phyloP scores from a whole-genome alignment of 2,329 filamentous ascomycete species.

The Kalmusia sp. region DNA sequence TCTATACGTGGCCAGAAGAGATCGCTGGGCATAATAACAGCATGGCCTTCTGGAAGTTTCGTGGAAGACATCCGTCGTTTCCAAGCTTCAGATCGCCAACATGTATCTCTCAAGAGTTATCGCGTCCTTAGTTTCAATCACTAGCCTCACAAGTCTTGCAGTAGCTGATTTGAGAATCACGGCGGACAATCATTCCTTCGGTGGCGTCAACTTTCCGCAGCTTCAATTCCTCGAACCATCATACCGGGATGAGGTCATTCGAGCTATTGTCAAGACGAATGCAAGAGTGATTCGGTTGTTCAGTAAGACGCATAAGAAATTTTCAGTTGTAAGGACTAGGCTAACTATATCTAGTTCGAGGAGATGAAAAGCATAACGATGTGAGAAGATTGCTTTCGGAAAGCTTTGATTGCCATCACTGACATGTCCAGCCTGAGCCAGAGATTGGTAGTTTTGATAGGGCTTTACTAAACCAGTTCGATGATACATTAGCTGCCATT shows the following conservation, averaged over 20 bases:
- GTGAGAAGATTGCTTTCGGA: constrained; percentile 20
- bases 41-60: constrained; percentile 15
- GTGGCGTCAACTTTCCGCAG: constrained; percentile 42
- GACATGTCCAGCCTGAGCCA: constrained; percentile 30
- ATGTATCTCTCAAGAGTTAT: constrained; percentile 34
- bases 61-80: constrained; percentile 15
- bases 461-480: constrained; percentile 40
- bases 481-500: constrained; percentile 44
- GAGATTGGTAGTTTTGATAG: constrained; percentile 41
- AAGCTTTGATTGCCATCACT: not conserved
- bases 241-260: constrained; percentile 38
- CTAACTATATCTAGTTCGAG: constrained; percentile 31
- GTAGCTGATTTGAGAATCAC: constrained; percentile 35
- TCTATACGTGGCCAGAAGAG: constrained; percentile 44
- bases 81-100: constrained; percentile 16
- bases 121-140: constrained; percentile 23
- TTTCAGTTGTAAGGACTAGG: not conserved
- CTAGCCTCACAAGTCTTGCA: constrained; percentile 18
- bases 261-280: constrained; percentile 35
- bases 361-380: constrained; percentile 36
- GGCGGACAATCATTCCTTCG: constrained; percentile 40
- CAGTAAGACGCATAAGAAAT: constrained; percentile 25
- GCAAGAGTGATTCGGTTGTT: constrained; percentile 42
- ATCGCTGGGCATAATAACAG: constrained; percentile 28
- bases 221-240: constrained; percentile 38